Conservation (phyloP, 441 rosid genomes). For the Jatropha multifida region DNA sequence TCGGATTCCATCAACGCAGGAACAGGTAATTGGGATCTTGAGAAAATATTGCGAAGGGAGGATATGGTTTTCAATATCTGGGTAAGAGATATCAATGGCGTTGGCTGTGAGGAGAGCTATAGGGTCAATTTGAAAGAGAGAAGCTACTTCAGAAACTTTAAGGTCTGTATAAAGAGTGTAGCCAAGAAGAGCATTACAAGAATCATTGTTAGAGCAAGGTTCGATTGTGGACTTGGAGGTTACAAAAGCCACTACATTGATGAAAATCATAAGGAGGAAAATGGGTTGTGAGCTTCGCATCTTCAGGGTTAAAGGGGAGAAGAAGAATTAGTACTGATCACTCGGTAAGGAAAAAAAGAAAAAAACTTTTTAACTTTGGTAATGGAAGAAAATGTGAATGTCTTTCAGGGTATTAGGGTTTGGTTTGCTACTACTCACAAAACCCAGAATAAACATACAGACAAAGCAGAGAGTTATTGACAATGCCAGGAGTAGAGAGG, state of each 20-base stretch:
- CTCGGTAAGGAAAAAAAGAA: not conserved
- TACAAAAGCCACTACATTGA: constrained; percentile 41
- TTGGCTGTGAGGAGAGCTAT: constrained; percentile 65
- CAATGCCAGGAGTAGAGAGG: not conserved
- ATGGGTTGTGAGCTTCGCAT: constrained; percentile 21
- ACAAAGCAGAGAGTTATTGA: not conserved
- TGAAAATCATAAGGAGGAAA: constrained; percentile 30
- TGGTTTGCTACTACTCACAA: constrained; percentile 1
- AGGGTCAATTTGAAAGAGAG: constrained; percentile 94
- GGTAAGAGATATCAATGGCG: constrained; percentile 84
- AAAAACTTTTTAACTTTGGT: not conserved
- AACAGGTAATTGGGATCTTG: constrained; percentile 73
- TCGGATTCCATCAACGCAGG: constrained; percentile 86
- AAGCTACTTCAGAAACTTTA: constrained; percentile 83
- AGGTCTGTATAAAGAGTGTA: constrained; percentile 93
- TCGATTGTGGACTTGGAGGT: constrained; percentile 84
- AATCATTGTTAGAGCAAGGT: constrained; percentile 77
- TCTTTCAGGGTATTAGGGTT: constrained; percentile 5
- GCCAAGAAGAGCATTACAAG: constrained; percentile 83
- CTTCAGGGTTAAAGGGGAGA: not conserved
- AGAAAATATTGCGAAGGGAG: constrained; percentile 82
- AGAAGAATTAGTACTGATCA: too few relatives aligned
- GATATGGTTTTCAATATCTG: constrained; percentile 88
- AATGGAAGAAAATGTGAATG: constrained; percentile 10
- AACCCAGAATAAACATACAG: not conserved